Conservation (phyloP, 192 early-diverging fungal genomes). For the Linnemannia exigua region DNA sequence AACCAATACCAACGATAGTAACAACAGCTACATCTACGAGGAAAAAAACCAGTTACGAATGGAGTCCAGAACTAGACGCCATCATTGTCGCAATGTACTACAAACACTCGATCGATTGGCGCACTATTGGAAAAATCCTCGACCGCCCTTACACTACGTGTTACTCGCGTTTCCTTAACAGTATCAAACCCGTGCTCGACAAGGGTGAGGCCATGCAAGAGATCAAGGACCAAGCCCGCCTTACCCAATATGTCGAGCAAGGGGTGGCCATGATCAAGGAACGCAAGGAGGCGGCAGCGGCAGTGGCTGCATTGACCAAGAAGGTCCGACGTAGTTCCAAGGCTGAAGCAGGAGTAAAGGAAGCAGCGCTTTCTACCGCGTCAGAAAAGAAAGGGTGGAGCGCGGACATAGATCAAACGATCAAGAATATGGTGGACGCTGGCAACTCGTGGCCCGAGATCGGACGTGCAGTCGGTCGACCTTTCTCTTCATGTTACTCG, state of each 20-base stretch:
- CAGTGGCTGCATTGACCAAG: background rate
- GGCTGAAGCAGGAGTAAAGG: background rate
- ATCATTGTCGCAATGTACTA: conserved; percentile 15
- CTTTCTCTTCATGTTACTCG: conserved; percentile 44
- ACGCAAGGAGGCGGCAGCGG: background rate
- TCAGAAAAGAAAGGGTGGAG: conserved; percentile 10
- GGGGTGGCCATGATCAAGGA: background rate
- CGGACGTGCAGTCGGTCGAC: conserved; percentile 18
- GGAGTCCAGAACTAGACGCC: conserved; percentile 33
- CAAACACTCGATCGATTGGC: conserved; percentile 24
- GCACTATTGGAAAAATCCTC: conserved; percentile 30
- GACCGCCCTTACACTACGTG: conserved; percentile 23
- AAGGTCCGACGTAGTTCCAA: background rate
- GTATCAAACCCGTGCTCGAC: conserved; percentile 7
- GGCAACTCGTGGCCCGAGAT: conserved; percentile 27
- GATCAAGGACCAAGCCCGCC: conserved; percentile 15
- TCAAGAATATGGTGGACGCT: conserved; percentile 14
- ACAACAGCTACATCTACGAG: background rate
- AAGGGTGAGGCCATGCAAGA: conserved; percentile 13
- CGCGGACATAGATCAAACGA: conserved; percentile 11
- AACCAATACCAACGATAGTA: background rate
- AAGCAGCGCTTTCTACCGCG: background rate
- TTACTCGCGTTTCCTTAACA: conserved; percentile 15
- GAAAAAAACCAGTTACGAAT: conserved; percentile 10
- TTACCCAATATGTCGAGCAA: background rate